These are phyloP conservation scores for Calonectria pauciramosa DNA, from an alignment of 2,329 filamentous ascomycete genomes.

Conservation along the genomic window DNA sequence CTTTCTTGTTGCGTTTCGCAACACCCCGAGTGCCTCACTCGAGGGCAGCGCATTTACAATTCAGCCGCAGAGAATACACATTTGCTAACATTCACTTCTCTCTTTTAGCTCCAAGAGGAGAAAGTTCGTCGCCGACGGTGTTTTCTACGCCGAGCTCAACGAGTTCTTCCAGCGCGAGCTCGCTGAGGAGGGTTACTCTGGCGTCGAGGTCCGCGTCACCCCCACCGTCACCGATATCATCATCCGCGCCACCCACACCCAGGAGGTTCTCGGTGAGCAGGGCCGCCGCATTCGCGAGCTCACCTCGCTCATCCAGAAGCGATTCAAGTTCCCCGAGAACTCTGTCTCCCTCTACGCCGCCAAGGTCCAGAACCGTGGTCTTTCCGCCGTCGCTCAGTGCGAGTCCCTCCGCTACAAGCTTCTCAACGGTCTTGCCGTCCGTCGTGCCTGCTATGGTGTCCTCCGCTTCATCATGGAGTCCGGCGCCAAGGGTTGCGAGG, in stretches of 20 bases:
- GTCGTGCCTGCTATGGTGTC: conserved; percentile 99
- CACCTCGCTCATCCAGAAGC: conserved; percentile 99
- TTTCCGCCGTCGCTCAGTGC: conserved; percentile 99
- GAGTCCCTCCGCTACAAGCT: conserved; percentile 99
- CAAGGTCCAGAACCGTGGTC: conserved; percentile 99
- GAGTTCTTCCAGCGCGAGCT: conserved; percentile 99
- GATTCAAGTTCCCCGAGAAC: conserved; percentile 99
- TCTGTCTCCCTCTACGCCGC: conserved; percentile 99
- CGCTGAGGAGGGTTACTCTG: conserved; percentile 99
- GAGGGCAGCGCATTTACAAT: not conserved
- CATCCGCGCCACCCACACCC: conserved; percentile 99
- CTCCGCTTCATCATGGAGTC: conserved; percentile 99
- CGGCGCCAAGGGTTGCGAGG: conserved; percentile 99
- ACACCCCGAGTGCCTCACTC: not conserved
- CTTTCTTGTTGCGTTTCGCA: conserved; percentile 5
- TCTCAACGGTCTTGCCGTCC: conserved; percentile 98
- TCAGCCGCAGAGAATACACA: conserved; percentile 10
- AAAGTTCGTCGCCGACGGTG: conserved; percentile 98
- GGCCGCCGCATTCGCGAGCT: conserved; percentile 99
- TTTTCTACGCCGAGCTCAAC: conserved; percentile 99
- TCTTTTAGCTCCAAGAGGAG: conserved; percentile 84
- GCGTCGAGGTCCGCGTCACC: conserved; percentile 99
- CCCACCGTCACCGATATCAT: conserved; percentile 99
- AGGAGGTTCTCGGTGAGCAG: conserved; percentile 99
- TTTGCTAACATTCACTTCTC: conserved; percentile 35